Base-by-base conservation (phyloP, 768 basidiomycete genomes). In the Lactarius akahatsu region DNA sequence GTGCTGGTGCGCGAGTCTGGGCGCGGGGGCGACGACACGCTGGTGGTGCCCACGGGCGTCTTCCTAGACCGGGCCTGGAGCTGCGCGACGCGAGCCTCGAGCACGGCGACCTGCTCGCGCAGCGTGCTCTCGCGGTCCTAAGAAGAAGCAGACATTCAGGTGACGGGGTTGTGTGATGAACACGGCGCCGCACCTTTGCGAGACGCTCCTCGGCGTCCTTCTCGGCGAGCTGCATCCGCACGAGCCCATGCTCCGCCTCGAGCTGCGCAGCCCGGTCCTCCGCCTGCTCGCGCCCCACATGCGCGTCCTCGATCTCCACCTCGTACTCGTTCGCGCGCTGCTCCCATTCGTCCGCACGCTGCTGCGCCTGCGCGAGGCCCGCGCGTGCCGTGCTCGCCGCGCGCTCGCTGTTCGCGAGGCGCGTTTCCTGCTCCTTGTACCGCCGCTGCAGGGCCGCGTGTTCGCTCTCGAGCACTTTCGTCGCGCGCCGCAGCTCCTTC, bases 281-380 rank as follows among this genome's bases (percentile, higher is more conserved):
- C 10, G 82, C 78, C 61, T 89, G 84, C 41, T 93, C 89, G 18
- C 91, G 74, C 71, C 83, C 83, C 38, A 84, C 85, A 67, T 80
- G 82, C 34, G 80, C 81, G 70, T 81, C 72, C 72, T 89, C 87
- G 23, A 92, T 75, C 63, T 88, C 83, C 26, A 79, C 77, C 75
- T 92, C 89, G 52, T 82, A 82, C 68, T 91, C 89, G 71, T 86
- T 87, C 23, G 89, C 85, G 28, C 87, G 87, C 68, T 83, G 83
- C 76, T 94, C 92, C 91, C 90, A 93, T 71, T 94, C 92, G 3
- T 83, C 77, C 3, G 90, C 83, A 30, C 90, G 89, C 73, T 92
- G 90, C 67, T 93, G 89, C 26, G 89, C 87, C 69, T 89, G 86
- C 26, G 82, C 76, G 34, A 93, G 80, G 73, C 76, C 88, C 73